A percentile compares a stretch with the other conserved stretches of the same genome.
phyloP scores from a whole-genome alignment of 805 yeast species.

The Starmerella floricola region DNA sequence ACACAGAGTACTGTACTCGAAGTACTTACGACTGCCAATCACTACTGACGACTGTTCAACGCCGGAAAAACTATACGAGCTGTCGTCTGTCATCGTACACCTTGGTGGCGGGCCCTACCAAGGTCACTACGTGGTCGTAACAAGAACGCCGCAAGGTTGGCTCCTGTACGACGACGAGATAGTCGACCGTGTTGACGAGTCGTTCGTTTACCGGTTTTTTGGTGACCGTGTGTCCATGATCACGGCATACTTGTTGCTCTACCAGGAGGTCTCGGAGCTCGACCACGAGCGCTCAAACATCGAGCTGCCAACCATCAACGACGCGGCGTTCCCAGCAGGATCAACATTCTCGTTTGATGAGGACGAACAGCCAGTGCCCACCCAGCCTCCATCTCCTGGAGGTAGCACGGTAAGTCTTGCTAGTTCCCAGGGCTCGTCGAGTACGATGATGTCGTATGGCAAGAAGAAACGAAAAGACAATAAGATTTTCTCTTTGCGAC shows the following conservation, averaged over 20 bases:
- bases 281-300: constrained; percentile 12
- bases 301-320: neutral
- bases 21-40: constrained; percentile 50
- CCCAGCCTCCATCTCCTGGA: neutral
- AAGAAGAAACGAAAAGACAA: neutral
- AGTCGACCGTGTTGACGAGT: constrained; percentile 76
- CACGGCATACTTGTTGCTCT: constrained; percentile 81
- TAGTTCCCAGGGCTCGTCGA: too few species aligned
- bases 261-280: constrained; percentile 40
- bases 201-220: constrained; percentile 69
- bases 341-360: too few species aligned
- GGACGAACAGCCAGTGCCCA: too few species aligned
- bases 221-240: constrained; percentile 84
- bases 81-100: constrained; percentile 80
- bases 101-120: constrained; percentile 97
- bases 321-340: too few species aligned
- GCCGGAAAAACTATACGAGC: constrained; percentile 56
- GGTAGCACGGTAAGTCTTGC: neutral
- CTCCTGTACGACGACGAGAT: constrained; percentile 88
- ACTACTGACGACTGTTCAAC: constrained; percentile 46
- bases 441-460: neutral
- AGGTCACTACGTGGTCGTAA: constrained; percentile 85
- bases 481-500: constrained; percentile 1
- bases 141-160: constrained; percentile 79
- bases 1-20: constrained; percentile 72